These are phyloP conservation scores for Penicillium cosmopolitanum DNA, from an alignment of 495 filamentous ascomycete species.

Conservation along the genomic window DNA sequence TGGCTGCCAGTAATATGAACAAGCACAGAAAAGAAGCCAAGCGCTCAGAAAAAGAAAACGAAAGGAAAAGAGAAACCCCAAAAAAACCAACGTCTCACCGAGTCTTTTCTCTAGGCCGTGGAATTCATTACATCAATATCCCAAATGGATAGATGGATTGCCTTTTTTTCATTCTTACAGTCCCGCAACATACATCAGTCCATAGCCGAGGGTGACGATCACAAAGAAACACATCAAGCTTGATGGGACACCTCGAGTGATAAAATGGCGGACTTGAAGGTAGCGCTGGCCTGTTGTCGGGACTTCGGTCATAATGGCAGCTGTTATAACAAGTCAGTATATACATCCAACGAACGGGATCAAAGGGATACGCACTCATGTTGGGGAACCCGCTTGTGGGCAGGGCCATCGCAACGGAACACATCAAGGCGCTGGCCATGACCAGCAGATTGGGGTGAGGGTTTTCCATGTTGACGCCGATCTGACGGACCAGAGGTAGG, in stretches of 20 bases:
- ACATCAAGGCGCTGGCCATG: conserved; percentile 77
- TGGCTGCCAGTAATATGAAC: background rate
- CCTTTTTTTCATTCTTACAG: conserved; percentile 51
- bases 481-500: conserved; percentile 82
- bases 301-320: conserved; percentile 99
- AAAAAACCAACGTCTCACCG: too few species aligned
- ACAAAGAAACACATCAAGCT: conserved; percentile 80
- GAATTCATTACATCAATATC: background rate
- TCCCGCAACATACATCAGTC: conserved; percentile 77
- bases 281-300: conserved; percentile 88
- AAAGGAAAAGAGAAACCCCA: too few species aligned
- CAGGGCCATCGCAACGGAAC: conserved; percentile 79
- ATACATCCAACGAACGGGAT: background rate
- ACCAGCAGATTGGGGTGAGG: conserved; percentile 95
- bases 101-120: background rate
- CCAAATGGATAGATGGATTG: conserved; percentile 3
- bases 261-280: conserved; percentile 89
- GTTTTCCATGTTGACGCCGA: conserved; percentile 81
- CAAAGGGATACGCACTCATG: conserved; percentile 77
- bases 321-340: conserved; percentile 49
- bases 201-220: conserved; percentile 86
- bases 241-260: conserved; percentile 84
- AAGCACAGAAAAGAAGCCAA: background rate
- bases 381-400: conserved; percentile 98
- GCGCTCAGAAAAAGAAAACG: background rate